phyloP scores from a whole-genome alignment of 495 filamentous ascomycete species.

The Daldinia childiae region DNA sequence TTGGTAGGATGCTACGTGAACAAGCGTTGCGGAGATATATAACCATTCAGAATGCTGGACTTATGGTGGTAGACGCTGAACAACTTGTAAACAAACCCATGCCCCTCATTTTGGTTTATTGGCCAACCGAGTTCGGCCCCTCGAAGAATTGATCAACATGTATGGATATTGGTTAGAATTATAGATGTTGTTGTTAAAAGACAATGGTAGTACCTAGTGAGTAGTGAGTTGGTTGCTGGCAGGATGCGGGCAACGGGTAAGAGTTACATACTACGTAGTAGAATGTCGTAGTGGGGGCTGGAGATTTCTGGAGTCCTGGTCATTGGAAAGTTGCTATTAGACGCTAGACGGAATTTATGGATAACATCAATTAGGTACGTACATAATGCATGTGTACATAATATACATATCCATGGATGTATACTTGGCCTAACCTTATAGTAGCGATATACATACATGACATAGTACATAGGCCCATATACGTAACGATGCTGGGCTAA shows the following conservation, averaged over 20 bases:
- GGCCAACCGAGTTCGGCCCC: conserved; percentile 28
- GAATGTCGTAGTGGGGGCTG: conserved; percentile 17
- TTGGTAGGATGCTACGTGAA: conserved; percentile 33
- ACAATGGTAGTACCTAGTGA: not conserved
- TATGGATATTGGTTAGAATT: conserved; percentile 43
- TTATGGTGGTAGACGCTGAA: conserved; percentile 38
- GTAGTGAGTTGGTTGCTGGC: not conserved
- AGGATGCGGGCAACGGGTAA: not conserved
- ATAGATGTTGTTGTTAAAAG: conserved; percentile 2
- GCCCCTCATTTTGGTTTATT: conserved; percentile 30
- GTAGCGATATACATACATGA: not conserved
- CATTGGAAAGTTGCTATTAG: not conserved
- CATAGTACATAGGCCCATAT: not conserved
- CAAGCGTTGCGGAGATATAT: conserved; percentile 34
- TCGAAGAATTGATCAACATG: conserved; percentile 29
- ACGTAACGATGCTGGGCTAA: not conserved
- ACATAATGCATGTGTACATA: too few relatives aligned
- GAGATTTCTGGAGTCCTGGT: not conserved
- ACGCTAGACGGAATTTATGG: too few relatives aligned
- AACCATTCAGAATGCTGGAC: conserved; percentile 30
- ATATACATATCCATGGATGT: too few relatives aligned
- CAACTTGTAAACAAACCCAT: conserved; percentile 42
- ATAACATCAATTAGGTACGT: too few relatives aligned
- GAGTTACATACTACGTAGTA: conserved; percentile 5
- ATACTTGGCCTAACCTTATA: too few relatives aligned